These are phyloP conservation scores for Dothideomycetes sp. DNA, from an alignment of 2,329 filamentous ascomycete genomes.

Conservation along the genomic window DNA sequence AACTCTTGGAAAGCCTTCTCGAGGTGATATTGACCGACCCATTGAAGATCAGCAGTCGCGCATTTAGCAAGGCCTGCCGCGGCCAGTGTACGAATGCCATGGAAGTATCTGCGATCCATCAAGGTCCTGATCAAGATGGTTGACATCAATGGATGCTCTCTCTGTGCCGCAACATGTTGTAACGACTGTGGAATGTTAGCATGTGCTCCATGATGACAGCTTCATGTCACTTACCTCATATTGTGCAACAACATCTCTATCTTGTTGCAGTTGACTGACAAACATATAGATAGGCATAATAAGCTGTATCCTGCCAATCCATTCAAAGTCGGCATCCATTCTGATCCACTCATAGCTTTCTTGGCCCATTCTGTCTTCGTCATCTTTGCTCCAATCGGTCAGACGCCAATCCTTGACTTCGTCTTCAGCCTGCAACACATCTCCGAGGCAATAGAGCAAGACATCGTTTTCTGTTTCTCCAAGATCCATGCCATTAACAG, in stretches of 20 bases:
- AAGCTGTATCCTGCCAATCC: constrained; percentile 77
- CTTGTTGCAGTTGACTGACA: constrained; percentile 91
- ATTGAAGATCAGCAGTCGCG: constrained; percentile 59
- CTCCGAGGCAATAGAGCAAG: constrained; percentile 82
- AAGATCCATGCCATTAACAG: constrained; percentile 42
- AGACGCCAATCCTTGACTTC: constrained; percentile 78
- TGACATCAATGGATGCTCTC: constrained; percentile 71
- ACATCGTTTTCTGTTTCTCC: constrained; percentile 67
- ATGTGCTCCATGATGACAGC: neutral
- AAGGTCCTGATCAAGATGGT: constrained; percentile 83
- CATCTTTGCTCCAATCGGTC: constrained; percentile 79
- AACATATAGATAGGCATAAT: constrained; percentile 96
- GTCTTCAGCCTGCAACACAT: constrained; percentile 74
- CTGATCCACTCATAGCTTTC: constrained; percentile 99
- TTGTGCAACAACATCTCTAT: constrained; percentile 89
- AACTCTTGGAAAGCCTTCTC: constrained; percentile 78
- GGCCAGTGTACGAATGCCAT: constrained; percentile 82
- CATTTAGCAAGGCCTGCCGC: constrained; percentile 70
- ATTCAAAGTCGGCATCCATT: constrained; percentile 96
- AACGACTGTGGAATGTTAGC: constrained; percentile 46
- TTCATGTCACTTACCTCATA: constrained; percentile 41
- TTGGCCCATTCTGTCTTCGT: constrained; percentile 83
- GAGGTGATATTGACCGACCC: constrained; percentile 75
- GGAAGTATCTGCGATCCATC: constrained; percentile 85
- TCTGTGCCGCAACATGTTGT: constrained; percentile 59